Evolutionary conservation across 768 basidiomycete species (phyloP).

Genomic region (Scleroderma bovista): DNA sequence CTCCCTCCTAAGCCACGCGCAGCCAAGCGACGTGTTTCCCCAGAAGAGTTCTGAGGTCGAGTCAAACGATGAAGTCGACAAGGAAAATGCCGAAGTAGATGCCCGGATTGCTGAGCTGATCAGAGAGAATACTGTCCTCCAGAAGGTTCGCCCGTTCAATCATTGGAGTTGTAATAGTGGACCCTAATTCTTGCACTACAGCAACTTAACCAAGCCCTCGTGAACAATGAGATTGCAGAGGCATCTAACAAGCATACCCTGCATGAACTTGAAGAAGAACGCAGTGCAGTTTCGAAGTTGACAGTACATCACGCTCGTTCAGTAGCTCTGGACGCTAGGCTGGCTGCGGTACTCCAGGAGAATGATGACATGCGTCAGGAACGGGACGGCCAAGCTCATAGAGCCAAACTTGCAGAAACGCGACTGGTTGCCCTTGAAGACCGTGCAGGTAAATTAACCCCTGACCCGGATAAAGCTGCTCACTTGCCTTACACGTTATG

Average conservation of each 20-base stretch:
- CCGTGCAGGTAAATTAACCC: conserved; percentile 46
- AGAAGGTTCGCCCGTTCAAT: conserved; percentile 30
- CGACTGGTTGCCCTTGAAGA: conserved; percentile 61
- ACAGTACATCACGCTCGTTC: conserved; percentile 66
- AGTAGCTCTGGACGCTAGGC: conserved; percentile 61
- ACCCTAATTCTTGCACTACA: conserved; percentile 25
- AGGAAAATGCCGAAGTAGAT: conserved; percentile 23
- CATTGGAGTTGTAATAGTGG: background rate
- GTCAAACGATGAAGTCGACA: conserved; percentile 4
- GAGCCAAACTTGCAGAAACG: conserved; percentile 63
- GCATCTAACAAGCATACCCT: conserved; percentile 68
- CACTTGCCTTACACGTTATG: background rate
- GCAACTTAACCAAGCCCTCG: conserved; percentile 73
- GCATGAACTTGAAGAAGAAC: conserved; percentile 71
- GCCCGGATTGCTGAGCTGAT: conserved; percentile 31
- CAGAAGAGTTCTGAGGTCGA: conserved; percentile 11
- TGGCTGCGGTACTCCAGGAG: conserved; percentile 64
- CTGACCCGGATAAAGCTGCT: background rate
- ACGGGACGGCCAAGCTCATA: conserved; percentile 61
- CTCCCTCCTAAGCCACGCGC: conserved; percentile 10
- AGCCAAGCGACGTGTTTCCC: conserved; percentile 13
- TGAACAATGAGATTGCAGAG: conserved; percentile 80
- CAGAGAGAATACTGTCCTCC: conserved; percentile 55
- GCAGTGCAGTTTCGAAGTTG: conserved; percentile 58
- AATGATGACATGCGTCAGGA: conserved; percentile 84